Percentiles rank a stretch among this genome's conserved stretches.
Conservation (phyloP, 495 filamentous ascomycete genomes). For the Penicillium waksmanii region DNA sequence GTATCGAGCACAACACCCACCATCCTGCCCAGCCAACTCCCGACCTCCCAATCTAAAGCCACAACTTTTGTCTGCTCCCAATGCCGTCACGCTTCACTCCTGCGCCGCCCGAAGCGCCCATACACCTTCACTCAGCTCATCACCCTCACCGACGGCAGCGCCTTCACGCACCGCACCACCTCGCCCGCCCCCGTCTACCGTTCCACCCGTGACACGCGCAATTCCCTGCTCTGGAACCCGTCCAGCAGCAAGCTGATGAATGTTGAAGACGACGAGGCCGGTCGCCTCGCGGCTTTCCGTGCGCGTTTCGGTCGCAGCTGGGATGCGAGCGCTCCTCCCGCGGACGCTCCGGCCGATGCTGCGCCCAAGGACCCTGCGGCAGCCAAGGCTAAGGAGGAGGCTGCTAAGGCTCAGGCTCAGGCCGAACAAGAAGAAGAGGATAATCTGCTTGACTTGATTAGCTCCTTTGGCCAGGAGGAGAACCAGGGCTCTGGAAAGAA, state of each 20-base stretch:
- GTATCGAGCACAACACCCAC: conserved; percentile 33
- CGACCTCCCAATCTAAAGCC: conserved; percentile 28
- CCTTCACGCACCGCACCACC: conserved; percentile 87
- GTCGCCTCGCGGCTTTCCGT: conserved; percentile 83
- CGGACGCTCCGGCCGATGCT: conserved; percentile 19
- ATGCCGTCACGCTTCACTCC: conserved; percentile 83
- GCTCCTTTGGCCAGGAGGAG: conserved; percentile 57
- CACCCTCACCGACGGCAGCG: conserved; percentile 88
- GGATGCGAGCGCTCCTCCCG: conserved; percentile 60
- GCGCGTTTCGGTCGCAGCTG: conserved; percentile 80
- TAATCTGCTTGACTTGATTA: conserved; percentile 72
- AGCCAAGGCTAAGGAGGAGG: conserved; percentile 36
- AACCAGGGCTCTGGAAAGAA: conserved; percentile 36
- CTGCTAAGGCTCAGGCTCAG: conserved; percentile 35
- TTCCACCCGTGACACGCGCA: conserved; percentile 80
- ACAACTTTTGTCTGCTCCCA: conserved; percentile 52
- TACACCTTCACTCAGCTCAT: conserved; percentile 97
- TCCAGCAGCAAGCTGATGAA: conserved; percentile 74
- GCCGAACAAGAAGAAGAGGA: conserved; percentile 53
- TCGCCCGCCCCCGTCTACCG: conserved; percentile 78
- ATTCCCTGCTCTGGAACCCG: conserved; percentile 90
- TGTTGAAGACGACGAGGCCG: conserved; percentile 94
- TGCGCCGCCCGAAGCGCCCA: conserved; percentile 83
- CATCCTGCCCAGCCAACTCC: conserved; percentile 30
- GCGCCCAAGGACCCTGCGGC: conserved; percentile 28